Percentiles rank a stretch among this genome's conserved stretches.
phyloP scores from a whole-genome alignment of 495 filamentous ascomycete genomes.

The Penicillium fimorum region DNA sequence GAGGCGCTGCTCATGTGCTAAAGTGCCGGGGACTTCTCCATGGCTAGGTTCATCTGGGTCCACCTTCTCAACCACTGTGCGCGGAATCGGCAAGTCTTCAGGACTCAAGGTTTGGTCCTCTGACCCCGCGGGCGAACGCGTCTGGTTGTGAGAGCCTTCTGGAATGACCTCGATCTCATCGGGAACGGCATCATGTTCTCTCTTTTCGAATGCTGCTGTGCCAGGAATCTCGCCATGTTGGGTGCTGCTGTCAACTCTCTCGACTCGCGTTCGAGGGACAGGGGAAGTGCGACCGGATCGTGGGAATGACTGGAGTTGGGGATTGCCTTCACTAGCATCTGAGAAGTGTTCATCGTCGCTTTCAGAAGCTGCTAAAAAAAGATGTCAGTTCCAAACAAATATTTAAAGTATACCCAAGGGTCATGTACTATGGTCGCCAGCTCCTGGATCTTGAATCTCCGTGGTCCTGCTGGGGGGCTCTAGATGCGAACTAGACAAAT shows the following conservation, averaged over 20 bases:
- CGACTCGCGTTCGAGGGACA: slow-evolving; percentile 61
- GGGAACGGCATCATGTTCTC: slow-evolving; percentile 60
- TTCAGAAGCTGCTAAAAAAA: slow-evolving; percentile 49
- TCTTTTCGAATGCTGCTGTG: slow-evolving; percentile 56
- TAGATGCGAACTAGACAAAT: slow-evolving; percentile 46
- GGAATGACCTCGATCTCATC: slow-evolving; percentile 63
- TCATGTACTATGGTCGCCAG: slow-evolving; percentile 71
- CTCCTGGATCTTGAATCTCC: slow-evolving; percentile 71
- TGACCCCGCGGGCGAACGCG: slow-evolving; percentile 39
- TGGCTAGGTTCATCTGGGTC: slow-evolving; percentile 64
- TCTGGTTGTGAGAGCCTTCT: slow-evolving; percentile 52
- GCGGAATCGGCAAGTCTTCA: slow-evolving; percentile 66
- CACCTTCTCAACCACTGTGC: slow-evolving; percentile 79
- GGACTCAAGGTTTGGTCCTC: slow-evolving; percentile 44
- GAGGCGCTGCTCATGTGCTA: slow-evolving; percentile 69
- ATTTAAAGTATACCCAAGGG: slow-evolving; percentile 9
- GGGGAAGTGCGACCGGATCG: slow-evolving; percentile 49
- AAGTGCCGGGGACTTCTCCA: slow-evolving; percentile 85
- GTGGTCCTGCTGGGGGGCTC: slow-evolving; percentile 66
- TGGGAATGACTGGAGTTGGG: slow-evolving; percentile 32
- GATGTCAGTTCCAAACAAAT: slow-evolving; percentile 3
- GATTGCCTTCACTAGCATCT: slow-evolving; percentile 74
- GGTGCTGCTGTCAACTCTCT: slow-evolving; percentile 57
- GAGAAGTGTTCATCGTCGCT: slow-evolving; percentile 87
- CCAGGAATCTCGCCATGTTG: slow-evolving; percentile 63